phyloP scores from a whole-genome alignment of 768 basidiomycete genomes.

The Trichaptum fuscoviolaceum region DNA sequence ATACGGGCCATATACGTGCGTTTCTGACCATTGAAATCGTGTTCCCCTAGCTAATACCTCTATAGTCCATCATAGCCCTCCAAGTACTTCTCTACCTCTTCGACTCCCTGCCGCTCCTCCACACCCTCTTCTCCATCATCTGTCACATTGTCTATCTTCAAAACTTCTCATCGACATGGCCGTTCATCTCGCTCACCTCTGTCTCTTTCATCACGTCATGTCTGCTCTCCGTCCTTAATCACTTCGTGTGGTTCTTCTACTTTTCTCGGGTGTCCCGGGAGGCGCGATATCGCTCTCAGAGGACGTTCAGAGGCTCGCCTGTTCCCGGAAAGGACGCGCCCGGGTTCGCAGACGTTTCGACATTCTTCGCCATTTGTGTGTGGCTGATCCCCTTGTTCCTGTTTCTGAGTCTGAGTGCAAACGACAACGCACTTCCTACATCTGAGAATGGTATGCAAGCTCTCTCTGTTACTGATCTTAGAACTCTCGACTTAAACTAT shows the following conservation, averaged over 20 bases:
- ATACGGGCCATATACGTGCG: conserved; percentile 85
- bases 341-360: conserved; percentile 68
- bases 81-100: conserved; percentile 74
- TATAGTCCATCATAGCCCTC: conserved; percentile 69
- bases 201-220: conserved; percentile 82
- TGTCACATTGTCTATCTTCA: conserved; percentile 89
- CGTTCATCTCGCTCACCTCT: conserved; percentile 87
- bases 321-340: conserved; percentile 23
- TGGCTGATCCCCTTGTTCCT: conserved; percentile 90
- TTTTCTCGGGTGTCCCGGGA: conserved; percentile 72
- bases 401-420: conserved; percentile 93
- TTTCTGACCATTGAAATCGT: conserved; percentile 14
- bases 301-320: conserved; percentile 38
- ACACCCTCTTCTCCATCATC: conserved; percentile 70
- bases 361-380: conserved; percentile 82
- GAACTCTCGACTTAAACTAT: conserved; percentile 4
- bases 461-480: conserved; percentile 5
- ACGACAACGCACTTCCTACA: conserved; percentile 89
- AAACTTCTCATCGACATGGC: conserved; percentile 90
- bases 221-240: conserved; percentile 77
- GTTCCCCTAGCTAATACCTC: conserved; percentile 11
- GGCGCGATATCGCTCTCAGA: conserved; percentile 43
- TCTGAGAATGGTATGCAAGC: conserved; percentile 40
- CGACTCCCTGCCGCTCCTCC: conserved; percentile 75
- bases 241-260: conserved; percentile 96